Evolutionary conservation across 176 grass and related monocot genomes (phyloP).

Genomic region (Eragrostis curvula): DNA sequence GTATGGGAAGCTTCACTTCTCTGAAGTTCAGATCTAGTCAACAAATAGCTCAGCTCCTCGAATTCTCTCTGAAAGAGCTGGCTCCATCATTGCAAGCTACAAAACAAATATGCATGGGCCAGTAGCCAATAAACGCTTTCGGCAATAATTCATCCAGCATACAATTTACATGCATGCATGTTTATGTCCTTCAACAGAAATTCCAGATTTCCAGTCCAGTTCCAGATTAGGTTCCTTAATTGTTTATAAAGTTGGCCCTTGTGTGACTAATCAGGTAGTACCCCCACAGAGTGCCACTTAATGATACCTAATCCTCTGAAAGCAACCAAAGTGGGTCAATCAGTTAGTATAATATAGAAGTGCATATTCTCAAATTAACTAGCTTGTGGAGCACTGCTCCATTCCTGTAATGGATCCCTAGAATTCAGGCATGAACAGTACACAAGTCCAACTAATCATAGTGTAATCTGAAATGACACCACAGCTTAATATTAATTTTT

Average conservation of each 20-base stretch:
- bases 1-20: conserved; percentile 48
- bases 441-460: conserved; percentile 36
- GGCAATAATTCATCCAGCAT: conserved; percentile 22
- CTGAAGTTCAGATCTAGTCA: conserved; percentile 49
- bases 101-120: conserved; percentile 31
- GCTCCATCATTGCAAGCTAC: conserved; percentile 46
- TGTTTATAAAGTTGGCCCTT: conserved; percentile 4
- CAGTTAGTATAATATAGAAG: conserved; percentile 2
- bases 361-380: conserved; percentile 15
- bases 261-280: conserved; percentile 29
- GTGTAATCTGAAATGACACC: conserved; percentile 36
- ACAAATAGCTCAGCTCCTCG: conserved; percentile 29
- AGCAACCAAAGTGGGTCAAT: conserved; percentile 34
- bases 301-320: conserved; percentile 50
- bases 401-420: conserved; percentile 17
- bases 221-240: conserved; percentile 18
- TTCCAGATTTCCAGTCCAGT: not conserved
- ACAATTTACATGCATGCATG: conserved; percentile 12
- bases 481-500: not conserved
- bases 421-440: conserved; percentile 33
- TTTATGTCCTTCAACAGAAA: conserved; percentile 30
- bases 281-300: conserved; percentile 1
- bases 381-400: conserved; percentile 39
- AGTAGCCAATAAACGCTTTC: conserved; percentile 3
- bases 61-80: conserved; percentile 36